phyloP scores from a whole-genome alignment of 148 eudicot genomes.

The Tetragonia tetragonoides region DNA sequence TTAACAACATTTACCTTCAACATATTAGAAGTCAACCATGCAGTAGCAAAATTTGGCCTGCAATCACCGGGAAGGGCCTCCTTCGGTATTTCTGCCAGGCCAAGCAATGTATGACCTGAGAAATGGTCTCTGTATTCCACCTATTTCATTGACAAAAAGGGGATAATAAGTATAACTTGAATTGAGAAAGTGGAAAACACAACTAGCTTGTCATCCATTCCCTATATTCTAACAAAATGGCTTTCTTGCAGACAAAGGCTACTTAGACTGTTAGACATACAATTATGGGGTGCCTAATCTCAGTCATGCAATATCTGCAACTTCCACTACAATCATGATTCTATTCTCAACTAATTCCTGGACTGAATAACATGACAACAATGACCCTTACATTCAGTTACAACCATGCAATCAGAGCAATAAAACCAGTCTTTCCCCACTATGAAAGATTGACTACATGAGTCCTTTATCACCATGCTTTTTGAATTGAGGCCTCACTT shows the following conservation, averaged over 20 bases:
- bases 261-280: not conserved
- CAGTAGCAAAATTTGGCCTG: slow-evolving; percentile 77
- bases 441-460: not conserved
- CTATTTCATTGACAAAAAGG: slow-evolving; percentile 32
- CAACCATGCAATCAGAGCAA: not conserved
- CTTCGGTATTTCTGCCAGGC: slow-evolving; percentile 83
- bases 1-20: slow-evolving; percentile 50
- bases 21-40: slow-evolving; percentile 69
- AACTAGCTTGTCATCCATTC: not conserved
- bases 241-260: not conserved
- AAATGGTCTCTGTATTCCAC: slow-evolving; percentile 82
- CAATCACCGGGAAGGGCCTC: slow-evolving; percentile 95
- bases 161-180: not conserved
- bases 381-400: not conserved
- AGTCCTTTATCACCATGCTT: not conserved
- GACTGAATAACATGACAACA: not conserved
- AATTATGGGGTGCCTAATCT: not conserved
- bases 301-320: not conserved
- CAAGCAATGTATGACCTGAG: slow-evolving; percentile 64
- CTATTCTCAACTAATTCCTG: not conserved
- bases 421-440: not conserved
- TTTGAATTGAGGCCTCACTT: not conserved
- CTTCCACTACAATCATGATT: not conserved
- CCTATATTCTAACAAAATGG: not conserved
- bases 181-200: not conserved